Conservation (phyloP, 2,329 filamentous ascomycete species). For the Helotiales sp. region DNA sequence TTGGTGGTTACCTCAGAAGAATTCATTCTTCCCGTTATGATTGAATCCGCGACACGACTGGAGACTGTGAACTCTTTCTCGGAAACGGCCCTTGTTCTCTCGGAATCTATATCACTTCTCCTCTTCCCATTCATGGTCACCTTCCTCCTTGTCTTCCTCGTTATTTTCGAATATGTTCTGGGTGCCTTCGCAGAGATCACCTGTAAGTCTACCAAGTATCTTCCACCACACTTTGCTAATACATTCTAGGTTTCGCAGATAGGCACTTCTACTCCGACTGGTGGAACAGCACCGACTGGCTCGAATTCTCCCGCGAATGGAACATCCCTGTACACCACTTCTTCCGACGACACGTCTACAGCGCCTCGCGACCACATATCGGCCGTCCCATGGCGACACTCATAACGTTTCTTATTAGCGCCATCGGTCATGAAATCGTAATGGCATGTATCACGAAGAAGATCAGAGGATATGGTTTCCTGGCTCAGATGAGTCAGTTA, state of each 20-base stretch:
- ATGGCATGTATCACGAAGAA: slow-evolving; percentile 99
- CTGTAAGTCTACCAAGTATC: slow-evolving; percentile 38
- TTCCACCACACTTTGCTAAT: neutral
- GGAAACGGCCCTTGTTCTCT: slow-evolving; percentile 77
- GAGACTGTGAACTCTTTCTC: slow-evolving; percentile 43
- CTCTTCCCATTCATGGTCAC: slow-evolving; percentile 97
- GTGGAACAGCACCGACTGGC: slow-evolving; percentile 83
- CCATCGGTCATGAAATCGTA: slow-evolving; percentile 88
- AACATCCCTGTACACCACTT: slow-evolving; percentile 98
- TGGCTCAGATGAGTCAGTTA: slow-evolving; percentile 95
- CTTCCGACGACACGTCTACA: slow-evolving; percentile 91
- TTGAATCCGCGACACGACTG: slow-evolving; percentile 62
- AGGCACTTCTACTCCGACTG: slow-evolving; percentile 86
- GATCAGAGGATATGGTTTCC: slow-evolving; percentile 87
- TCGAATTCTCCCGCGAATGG: slow-evolving; percentile 96
- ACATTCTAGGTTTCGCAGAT: slow-evolving; percentile 67
- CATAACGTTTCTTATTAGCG: slow-evolving; percentile 89
- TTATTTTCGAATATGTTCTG: slow-evolving; percentile 96
- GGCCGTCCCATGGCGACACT: slow-evolving; percentile 77
- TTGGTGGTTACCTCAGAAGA: slow-evolving; percentile 90
- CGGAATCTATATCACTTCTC: slow-evolving; percentile 86
- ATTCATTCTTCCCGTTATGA: slow-evolving; percentile 88
- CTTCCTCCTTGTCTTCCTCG: slow-evolving; percentile 92
- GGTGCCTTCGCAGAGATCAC: slow-evolving; percentile 95
- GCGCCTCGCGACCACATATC: slow-evolving; percentile 73